phyloP scores from a whole-genome alignment of 768 basidiomycete species.

The Mycena indigotica region DNA sequence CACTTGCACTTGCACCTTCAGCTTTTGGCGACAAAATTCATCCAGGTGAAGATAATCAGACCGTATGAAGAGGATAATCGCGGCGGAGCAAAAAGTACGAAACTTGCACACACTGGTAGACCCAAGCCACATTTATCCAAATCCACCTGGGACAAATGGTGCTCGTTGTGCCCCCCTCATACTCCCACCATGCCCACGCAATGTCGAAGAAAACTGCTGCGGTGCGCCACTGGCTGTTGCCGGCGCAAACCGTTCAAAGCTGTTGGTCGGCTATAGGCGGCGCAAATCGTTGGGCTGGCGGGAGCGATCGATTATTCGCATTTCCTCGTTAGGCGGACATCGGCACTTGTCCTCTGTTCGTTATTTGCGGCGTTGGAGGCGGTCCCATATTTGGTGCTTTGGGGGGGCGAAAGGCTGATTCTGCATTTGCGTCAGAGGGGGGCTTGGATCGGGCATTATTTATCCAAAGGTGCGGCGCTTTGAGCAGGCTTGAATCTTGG shows the following conservation, averaged over 20 bases:
- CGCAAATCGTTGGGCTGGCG: constrained; percentile 33
- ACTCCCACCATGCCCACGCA: constrained; percentile 26
- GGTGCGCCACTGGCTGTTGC: constrained; percentile 23
- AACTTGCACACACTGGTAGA: no score
- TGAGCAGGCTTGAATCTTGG: constrained; percentile 31
- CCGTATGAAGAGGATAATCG: no score
- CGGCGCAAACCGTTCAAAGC: constrained; percentile 15
- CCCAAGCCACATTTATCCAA: no score
- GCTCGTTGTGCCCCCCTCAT: constrained; percentile 55
- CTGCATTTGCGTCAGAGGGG: constrained; percentile 15
- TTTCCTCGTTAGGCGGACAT: constrained; percentile 17
- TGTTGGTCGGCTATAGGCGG: no score
- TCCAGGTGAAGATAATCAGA: no score
- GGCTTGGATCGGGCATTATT: constrained; percentile 13
- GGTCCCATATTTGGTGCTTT: constrained; percentile 50
- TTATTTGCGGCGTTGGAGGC: constrained; percentile 52
- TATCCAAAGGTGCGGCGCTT: constrained; percentile 14
- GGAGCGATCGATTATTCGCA: constrained; percentile 31
- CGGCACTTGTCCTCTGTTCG: constrained; percentile 27
- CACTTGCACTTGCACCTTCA: no score
- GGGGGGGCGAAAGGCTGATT: constrained; percentile 24
- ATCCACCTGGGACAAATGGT: constrained; percentile 50
- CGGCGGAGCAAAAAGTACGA: no score
- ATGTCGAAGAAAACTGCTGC: constrained; percentile 25
- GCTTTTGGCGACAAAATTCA: no score